A percentile compares a stretch with the other conserved stretches of the same genome.
Conservation (phyloP, 495 filamentous ascomycete species). For the Penicillium lividum region DNA sequence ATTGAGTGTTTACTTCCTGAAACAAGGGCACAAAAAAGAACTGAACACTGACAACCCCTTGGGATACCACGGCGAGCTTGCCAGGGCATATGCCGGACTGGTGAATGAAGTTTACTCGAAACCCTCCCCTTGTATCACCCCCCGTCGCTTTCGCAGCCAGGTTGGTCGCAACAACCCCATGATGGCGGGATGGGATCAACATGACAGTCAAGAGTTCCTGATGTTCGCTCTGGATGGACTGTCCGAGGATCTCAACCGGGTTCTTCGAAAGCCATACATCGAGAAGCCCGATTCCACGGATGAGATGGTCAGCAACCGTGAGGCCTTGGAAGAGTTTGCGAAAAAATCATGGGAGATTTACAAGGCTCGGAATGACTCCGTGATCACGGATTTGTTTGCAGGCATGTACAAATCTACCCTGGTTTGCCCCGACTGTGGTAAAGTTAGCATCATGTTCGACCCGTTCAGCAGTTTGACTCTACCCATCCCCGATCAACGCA, state of each 20-base stretch:
- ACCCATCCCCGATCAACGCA: constrained; percentile 78
- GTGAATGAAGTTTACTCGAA: constrained; percentile 69
- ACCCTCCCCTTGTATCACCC: constrained; percentile 61
- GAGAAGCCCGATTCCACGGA: constrained; percentile 98
- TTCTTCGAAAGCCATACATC: constrained; percentile 94
- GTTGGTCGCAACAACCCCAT: constrained; percentile 77
- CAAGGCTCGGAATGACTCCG: constrained; percentile 88
- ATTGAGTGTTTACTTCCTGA: constrained; percentile 83
- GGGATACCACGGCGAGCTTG: constrained; percentile 79
- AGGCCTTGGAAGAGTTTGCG: constrained; percentile 77
- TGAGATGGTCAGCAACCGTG: constrained; percentile 84
- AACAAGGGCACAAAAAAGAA: constrained; percentile 67
- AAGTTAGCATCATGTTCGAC: constrained; percentile 98
- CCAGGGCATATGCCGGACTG: constrained; percentile 73
- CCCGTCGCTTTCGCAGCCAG: constrained; percentile 73
- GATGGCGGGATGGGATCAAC: constrained; percentile 93
- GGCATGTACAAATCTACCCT: constrained; percentile 98
- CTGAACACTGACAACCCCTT: constrained; percentile 83
- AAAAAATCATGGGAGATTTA: constrained; percentile 88
- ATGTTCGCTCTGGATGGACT: constrained; percentile 93
- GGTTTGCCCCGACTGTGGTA: constrained; percentile 84
- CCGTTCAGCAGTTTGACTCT: constrained; percentile 94
- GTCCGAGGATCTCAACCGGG: constrained; percentile 91
- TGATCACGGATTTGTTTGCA: constrained; percentile 91
- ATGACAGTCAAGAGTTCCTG: constrained; percentile 97